Evolutionary conservation across 2,329 filamentous ascomycete species (phyloP), one percentile per base, ranked within the genome.

Genomic region (Gaeumannomyces sp.): DNA sequence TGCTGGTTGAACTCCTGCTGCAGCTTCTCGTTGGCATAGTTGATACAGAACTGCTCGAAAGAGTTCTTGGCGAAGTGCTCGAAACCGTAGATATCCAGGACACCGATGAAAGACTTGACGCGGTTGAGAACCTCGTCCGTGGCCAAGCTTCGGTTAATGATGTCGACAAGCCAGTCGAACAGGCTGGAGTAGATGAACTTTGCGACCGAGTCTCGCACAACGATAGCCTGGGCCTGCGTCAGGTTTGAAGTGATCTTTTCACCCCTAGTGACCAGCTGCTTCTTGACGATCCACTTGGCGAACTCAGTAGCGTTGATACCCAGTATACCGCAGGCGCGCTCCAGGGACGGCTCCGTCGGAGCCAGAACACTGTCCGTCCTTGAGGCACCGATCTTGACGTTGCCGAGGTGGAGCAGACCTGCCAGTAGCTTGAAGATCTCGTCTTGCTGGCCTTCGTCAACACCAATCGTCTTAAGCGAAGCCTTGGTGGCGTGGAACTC

Each of bases 31-130:
- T 99, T 99, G 78, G 95, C 95, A 73, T 99, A 99, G 79, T 99
- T 99, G 85, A 99, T 99, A 79, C 95, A 99, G 78, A 99, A 99
- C 76, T 99, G 95, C 76, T 99, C 95, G 72, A 99, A 99, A 0
- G 95, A 99, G 80, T 99, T 99, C 83, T 97, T 98, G 68, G 95
- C 94, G 73, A 99, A 99, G 78, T 98, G 95, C 77, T 99, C 95
- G 74, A 99, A 99, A 68, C 94, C 94, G 77, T 98, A 98, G 71
- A 99, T 99, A 91, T 99, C 95, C 69, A 99, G 85, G 61, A 99
- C 95, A 76, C 95, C 95, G 72, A 99, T 99, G 77, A 99, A 99
- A 2, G 92, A 94, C 64, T 82, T 85, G 65, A 96, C 92, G 57
- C 91, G 87, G 71, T 84, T 88, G 63, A 98, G 77, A 53, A 98